Evolutionary conservation across 2,329 filamentous ascomycete species (phyloP).

Genomic region (Aureobasidium sp.): DNA sequence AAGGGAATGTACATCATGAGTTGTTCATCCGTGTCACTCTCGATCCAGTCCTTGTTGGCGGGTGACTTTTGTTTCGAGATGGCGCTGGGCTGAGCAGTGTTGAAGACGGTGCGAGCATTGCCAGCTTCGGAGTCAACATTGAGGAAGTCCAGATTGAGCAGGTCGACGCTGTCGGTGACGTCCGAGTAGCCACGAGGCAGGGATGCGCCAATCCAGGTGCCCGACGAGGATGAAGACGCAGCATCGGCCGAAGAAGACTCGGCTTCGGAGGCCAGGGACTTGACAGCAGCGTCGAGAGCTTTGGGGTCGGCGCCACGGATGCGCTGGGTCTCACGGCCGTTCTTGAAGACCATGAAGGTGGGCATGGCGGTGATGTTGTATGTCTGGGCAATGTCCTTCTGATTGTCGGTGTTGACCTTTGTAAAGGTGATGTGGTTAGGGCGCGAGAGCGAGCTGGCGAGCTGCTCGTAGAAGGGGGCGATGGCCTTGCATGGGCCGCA

Average conservation of each 20-base stretch:
- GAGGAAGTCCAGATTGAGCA: slow-evolving; percentile 72
- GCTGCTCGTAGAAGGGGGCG: slow-evolving; percentile 70
- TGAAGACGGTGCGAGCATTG: slow-evolving; percentile 64
- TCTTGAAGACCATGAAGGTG: slow-evolving; percentile 69
- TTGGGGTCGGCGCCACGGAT: slow-evolving; percentile 59
- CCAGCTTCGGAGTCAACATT: slow-evolving; percentile 76
- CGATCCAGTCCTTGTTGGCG: slow-evolving; percentile 68
- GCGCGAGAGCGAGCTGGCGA: slow-evolving; percentile 61
- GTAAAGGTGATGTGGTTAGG: slow-evolving; percentile 69
- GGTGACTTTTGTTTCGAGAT: slow-evolving; percentile 49
- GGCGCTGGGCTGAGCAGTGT: slow-evolving; percentile 55
- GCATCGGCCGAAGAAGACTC: slow-evolving; percentile 27
- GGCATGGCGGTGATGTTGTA: slow-evolving; percentile 74
- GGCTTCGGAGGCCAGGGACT: slow-evolving; percentile 48
- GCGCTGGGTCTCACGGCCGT: slow-evolving; percentile 28
- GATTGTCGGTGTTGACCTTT: slow-evolving; percentile 75
- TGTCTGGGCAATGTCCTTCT: slow-evolving; percentile 61
- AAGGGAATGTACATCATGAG: slow-evolving; percentile 89
- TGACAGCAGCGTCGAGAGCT: slow-evolving; percentile 61
- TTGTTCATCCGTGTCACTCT: slow-evolving; percentile 96
- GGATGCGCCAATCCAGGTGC: slow-evolving; percentile 62
- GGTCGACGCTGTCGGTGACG: slow-evolving; percentile 72
- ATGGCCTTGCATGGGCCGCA: slow-evolving; percentile 78
- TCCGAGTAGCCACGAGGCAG: slow-evolving; percentile 75
- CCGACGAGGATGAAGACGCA: slow-evolving; percentile 32